Base-by-base conservation (phyloP, 2,329 filamentous ascomycete genomes). In the Curvularia eragrostidis region DNA sequence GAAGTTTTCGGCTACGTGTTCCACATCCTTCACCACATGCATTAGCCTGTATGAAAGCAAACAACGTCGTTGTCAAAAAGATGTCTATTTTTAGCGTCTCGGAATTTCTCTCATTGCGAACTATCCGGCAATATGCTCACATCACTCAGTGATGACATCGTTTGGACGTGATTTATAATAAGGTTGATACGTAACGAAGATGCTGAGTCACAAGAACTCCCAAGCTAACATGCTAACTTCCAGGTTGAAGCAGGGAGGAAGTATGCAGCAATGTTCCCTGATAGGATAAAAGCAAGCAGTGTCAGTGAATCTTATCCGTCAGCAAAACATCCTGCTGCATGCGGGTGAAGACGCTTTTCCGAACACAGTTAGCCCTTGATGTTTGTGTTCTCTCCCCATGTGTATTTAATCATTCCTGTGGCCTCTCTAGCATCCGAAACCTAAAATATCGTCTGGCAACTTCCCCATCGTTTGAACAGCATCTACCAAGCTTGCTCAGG, bases 321-420 rank as follows among this genome's bases (percentile, higher is more conserved):
- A 39, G 47, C 34, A 49, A 15, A 9, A 15, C 8, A 48, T 32
- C 23, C 30, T 42, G 41, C 23, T 23, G 38, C 30, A 36, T 50
- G 38, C 39, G 44, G 49, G 15, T n/a, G 47, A 57, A 44, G 56
- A 49, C 51, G n/a, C 55, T 41, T 55, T 51, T 21, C 61, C 56
- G 0, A 53, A 48, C n/a, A 32, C 13, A 58, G 59, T 34, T 62
- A 57, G 56, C 15, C 39, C 4, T 39, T 23, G 39, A 4, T n/a
- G n/a, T 5, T 34, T 13, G 5, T 24, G 21, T 19, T 23, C 23
- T 24, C 15, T 9, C 23, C 10, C n/a, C 23, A 19, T 8, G 18
- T 39, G 48, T 51, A 56, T 52, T 39, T 52, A 46, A 55, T 19
- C 13, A 8, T 23, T 39, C 19, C 7, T 18, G 34, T 36, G 5